These are phyloP conservation scores for Sporothrix protearum DNA, from an alignment of 2,329 filamentous ascomycete species.

Conservation along the genomic window DNA sequence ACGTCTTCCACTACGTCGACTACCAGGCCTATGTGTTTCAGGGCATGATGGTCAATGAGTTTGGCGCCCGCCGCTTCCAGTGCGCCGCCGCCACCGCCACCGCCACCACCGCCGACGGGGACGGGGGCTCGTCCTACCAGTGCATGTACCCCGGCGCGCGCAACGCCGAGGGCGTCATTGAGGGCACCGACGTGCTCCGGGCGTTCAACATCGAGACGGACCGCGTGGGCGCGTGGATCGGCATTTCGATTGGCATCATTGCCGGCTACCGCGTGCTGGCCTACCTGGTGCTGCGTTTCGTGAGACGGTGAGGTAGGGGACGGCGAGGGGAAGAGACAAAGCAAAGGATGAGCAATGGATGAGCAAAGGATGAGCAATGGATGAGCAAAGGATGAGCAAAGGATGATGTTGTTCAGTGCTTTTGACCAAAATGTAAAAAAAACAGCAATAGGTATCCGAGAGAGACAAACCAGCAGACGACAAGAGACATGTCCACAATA, in stretches of 20 bases:
- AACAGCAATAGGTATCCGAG: background rate
- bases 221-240: conserved; percentile 64
- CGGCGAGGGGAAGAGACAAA: background rate
- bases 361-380: background rate
- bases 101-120: no score
- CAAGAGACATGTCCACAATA: no score
- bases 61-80: conserved; percentile 59
- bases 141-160: conserved; percentile 70
- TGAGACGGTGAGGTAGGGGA: background rate
- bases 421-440: background rate
- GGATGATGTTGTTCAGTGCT: no score
- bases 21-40: conserved; percentile 85
- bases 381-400: background rate
- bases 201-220: conserved; percentile 66
- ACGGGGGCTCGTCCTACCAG: no score
- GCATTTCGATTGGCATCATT: conserved; percentile 74
- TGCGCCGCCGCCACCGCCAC: conserved; percentile 42
- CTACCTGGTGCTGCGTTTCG: conserved; percentile 19
- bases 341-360: background rate
- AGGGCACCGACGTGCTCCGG: conserved; percentile 65
- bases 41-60: conserved; percentile 93
- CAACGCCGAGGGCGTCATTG: conserved; percentile 63
- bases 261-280: conserved; percentile 56
- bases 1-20: conserved; percentile 85
- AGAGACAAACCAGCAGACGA: background rate